phyloP scores from a whole-genome alignment of 2,329 filamentous ascomycete genomes.

The Paecilomyces sp. region DNA sequence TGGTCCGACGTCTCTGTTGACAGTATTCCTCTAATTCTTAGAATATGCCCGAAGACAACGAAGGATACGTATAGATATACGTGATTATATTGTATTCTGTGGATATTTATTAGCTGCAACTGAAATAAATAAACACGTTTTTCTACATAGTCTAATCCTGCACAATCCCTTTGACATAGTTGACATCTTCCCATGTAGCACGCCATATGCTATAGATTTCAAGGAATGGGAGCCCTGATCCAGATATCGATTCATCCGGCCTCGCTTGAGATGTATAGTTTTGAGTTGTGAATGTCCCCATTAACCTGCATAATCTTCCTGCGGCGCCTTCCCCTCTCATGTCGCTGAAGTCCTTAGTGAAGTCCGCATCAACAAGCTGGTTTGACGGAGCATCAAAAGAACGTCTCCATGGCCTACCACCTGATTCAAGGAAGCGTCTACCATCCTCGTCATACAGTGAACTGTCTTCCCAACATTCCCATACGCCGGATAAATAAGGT shows the following conservation, averaged over 20 bases:
- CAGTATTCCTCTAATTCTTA: neutral
- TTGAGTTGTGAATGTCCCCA: neutral
- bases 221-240: neutral
- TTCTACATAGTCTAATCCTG: neutral
- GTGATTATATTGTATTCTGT: neutral
- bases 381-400: neutral
- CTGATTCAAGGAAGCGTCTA: neutral
- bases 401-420: neutral
- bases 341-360: neutral
- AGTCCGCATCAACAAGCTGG: neutral
- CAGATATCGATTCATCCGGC: neutral
- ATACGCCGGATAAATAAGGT: slow-evolving; percentile 6
- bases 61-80: neutral
- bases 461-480: slow-evolving; percentile 1
- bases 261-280: neutral
- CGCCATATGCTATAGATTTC: neutral
- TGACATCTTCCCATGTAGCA: neutral
- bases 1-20: neutral
- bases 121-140: too few relatives aligned
- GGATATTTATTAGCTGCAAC: neutral
- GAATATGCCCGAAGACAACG: neutral
- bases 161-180: slow-evolving; percentile 1
- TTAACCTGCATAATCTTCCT: neutral
- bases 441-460: neutral
- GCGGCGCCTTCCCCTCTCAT: neutral